These are phyloP conservation scores for Caryocar brasiliense DNA, from an alignment of 441 rosid species.

Conservation along the genomic window DNA sequence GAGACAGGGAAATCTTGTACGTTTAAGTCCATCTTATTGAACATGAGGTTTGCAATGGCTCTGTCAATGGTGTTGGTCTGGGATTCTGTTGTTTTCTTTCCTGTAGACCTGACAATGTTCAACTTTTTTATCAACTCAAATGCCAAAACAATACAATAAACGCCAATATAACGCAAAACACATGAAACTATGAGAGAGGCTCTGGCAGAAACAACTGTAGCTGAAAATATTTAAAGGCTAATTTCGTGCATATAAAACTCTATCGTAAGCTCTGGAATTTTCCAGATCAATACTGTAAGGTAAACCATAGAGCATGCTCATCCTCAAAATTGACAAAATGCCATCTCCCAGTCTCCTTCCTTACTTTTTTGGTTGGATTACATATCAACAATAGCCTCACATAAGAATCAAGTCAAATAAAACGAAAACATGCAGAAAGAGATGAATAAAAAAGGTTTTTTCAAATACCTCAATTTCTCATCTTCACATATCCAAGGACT, in stretches of 20 bases:
- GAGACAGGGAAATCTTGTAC: constrained; percentile 16
- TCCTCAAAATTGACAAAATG: too few species aligned
- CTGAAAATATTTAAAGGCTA: too few species aligned
- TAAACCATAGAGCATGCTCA: too few species aligned
- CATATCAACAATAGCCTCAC: too few species aligned
- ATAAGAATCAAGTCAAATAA: too few species aligned
- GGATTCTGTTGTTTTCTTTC: constrained; percentile 32
- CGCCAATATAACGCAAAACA: not conserved
- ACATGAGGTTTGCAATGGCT: constrained; percentile 69
- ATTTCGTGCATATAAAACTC: too few species aligned
- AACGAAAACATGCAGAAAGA: not conserved
- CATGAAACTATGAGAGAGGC: too few species aligned
- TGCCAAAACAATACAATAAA: not conserved
- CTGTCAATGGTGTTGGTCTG: constrained; percentile 72
- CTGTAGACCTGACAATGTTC: constrained; percentile 24
- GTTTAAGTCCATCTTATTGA: constrained; percentile 46
- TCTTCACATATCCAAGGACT: constrained; percentile 12
- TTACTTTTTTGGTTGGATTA: too few species aligned
- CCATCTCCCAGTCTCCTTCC: too few species aligned
- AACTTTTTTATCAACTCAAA: not conserved
- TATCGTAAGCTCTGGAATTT: too few species aligned
- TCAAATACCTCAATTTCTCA: constrained; percentile 23
- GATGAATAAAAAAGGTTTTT: not conserved
- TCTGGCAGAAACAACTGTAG: too few species aligned
- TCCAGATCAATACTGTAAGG: too few species aligned